Base-by-base conservation (phyloP, 106 monocot genomes). In the Iris macrosiphon region DNA sequence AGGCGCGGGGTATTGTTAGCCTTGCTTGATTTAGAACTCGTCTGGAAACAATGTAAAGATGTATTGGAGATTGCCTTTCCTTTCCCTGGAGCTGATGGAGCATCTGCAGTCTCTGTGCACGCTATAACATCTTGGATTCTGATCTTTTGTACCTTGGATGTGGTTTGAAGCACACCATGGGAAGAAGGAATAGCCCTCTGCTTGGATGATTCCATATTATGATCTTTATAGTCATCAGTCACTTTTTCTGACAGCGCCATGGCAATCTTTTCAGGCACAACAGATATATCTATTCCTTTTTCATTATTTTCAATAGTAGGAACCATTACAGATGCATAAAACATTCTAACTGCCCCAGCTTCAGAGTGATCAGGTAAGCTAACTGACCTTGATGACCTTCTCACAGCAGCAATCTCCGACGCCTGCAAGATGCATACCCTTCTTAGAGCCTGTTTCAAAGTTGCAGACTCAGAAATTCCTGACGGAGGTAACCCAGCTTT, bases 371-470 rank as follows among this genome's bases (percentile, higher is more conserved):
- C 58, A 7, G 76, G 57, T 12, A 41, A 31, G 33, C 80, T 74
- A 18, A 62, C 41, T 31, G 76, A 65, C 48, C 78, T 90, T 28
- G 75, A 73, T 26, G 66, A 40, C 45, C 87, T 76, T 64, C 81
- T 98, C 72, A 73, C 67, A 15, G 96, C 89, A 71, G 96, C 96
- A 78, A 83, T 83, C 57, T 98, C 86, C 28, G 96, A 98, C 40
- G 96, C 96, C 52, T 98, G 90, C 29, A 86, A 77, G 59, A 98
- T 80, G 64, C 83, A 87, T 25, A 87, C 34, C 32, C 63, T 79
- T 68, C 90, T 76, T 25, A 90, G 47, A 3, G 96, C 90, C 56
- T 83, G 90, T 37, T 98, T 98, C 52, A 90, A 57, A 23, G 73
- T 80, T 2, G 71, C 66, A 47, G 80, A 66, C 74, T 90, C 87